Conservation (phyloP, 1,284 basidiomycete species). For the Malassezia sp. region DNA sequence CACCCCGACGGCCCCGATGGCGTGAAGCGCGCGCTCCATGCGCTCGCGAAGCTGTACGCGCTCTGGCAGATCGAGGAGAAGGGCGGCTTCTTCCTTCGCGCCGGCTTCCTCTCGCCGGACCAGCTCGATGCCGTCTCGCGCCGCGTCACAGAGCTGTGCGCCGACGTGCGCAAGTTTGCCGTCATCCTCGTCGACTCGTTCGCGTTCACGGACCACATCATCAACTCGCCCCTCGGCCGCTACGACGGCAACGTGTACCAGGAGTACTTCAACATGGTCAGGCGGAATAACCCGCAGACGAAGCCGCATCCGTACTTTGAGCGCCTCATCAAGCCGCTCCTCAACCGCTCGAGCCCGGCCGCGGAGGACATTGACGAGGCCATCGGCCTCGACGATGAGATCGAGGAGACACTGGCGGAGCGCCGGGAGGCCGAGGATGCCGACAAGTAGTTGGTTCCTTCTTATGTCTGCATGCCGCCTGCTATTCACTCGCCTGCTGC, state of each 20-base stretch:
- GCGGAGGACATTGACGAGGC: slow-evolving; percentile 45
- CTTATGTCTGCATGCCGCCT: no score
- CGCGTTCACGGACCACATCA: slow-evolving; percentile 52
- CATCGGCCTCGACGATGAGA: slow-evolving; percentile 51
- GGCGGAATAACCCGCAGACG: slow-evolving; percentile 41
- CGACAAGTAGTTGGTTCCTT: slow-evolving; percentile 1
- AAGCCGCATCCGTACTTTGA: slow-evolving; percentile 52
- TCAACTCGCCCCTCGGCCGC: slow-evolving; percentile 53
- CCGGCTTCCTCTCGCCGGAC: slow-evolving; percentile 48
- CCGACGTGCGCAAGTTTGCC: slow-evolving; percentile 50
- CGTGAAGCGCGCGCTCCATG: slow-evolving; percentile 33
- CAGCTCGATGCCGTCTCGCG: slow-evolving; percentile 50
- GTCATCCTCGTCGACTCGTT: slow-evolving; percentile 52
- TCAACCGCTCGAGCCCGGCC: slow-evolving; percentile 49
- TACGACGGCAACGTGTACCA: slow-evolving; percentile 43
- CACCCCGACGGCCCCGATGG: slow-evolving; percentile 30
- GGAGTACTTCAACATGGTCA: slow-evolving; percentile 38
- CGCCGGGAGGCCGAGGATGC: slow-evolving; percentile 32
- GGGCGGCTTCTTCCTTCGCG: slow-evolving; percentile 51
- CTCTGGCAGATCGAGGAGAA: slow-evolving; percentile 55
- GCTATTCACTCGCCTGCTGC: no score
- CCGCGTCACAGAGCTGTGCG: slow-evolving; percentile 51
- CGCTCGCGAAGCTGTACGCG: slow-evolving; percentile 44
- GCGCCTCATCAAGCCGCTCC: slow-evolving; percentile 52
- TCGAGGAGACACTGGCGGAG: slow-evolving; percentile 46